Conservation (phyloP, 345 rosid species). For the Hevea brasiliensis region DNA sequence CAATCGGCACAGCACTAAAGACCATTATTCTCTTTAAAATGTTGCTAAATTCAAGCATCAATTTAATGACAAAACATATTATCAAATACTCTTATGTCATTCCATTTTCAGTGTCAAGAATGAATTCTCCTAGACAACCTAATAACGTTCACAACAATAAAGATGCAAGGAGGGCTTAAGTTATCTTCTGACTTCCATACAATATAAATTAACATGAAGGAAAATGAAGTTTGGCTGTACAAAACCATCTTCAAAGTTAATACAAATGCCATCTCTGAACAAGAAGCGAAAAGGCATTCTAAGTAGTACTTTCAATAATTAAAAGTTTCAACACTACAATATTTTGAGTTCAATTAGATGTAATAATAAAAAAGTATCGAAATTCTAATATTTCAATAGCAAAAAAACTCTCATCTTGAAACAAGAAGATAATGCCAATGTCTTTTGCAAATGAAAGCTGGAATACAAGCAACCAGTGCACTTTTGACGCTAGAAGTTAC, state of each 20-base stretch:
- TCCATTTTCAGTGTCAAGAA: neutral
- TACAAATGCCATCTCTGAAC: neutral
- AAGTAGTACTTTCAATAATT: neutral
- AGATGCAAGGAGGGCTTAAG: neutral
- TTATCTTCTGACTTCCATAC: neutral
- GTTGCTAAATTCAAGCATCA: neutral
- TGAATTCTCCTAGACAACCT: neutral
- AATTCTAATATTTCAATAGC: neutral
- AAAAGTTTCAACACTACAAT: neutral
- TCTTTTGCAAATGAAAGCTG: neutral
- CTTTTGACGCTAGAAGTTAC: neutral
- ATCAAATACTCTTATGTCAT: neutral
- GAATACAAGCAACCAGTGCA: neutral
- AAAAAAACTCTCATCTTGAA: neutral
- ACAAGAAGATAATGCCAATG: neutral
- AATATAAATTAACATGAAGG: too few relatives aligned
- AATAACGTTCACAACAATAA: neutral
- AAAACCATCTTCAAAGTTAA: neutral
- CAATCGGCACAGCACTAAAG: conserved; percentile 5
- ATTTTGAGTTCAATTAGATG: neutral
- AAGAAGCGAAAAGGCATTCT: neutral
- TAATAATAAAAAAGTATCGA: neutral
- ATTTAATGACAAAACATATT: conserved; percentile 2
- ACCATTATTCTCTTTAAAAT: neutral
- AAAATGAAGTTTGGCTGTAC: neutral